Base-by-base conservation (phyloP, 2,329 filamentous ascomycete species). In the Neofusicoccum parvum region DNA sequence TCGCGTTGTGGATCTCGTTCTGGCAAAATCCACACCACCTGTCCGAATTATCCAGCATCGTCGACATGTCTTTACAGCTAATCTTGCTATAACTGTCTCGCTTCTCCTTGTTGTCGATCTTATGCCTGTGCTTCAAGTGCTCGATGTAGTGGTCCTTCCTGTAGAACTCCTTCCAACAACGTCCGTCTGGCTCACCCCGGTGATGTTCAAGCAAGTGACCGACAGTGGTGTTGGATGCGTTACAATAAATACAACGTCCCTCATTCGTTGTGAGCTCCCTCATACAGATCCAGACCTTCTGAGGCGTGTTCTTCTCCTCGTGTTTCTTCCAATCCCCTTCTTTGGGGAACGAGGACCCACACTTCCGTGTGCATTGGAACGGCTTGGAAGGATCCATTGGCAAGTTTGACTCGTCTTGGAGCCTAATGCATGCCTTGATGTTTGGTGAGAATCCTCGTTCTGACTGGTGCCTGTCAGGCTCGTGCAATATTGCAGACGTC, bases 271-370 rank as follows among this genome's bases (percentile, higher is more conserved):
- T 32, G 27, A 32, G 27, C 4, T 32, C 27, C 27, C 27, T n/a
- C n/a, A 46, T 45, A 27, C 56, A 60, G 2, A 60, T 12, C 43
- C 56, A 60, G 10, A 60, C 34, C 7, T 43, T 41, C 43, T 60
- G 56, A 15, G 56, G 56, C 9, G 17, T 27, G 56, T 14, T 60
- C n/a, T 60, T 60, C 15, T 46, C 41, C 56, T 60, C 56, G 39
- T 60, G 56, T 10, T 60, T 60, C 9, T n/a, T 20, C 56, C 56
- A 60, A 3, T 60, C 56, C n/a, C 56, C 56, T 27, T 60, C 48
- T 41, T 41, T 41, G 6, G 56, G 56, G 41, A 60, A 60, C 5
- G 11, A 3, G 7, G 32, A 27, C 5, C 56, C 56, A 27, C 56
- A 60, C 14, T 39, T 37, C 11, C 23, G 56, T 6, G 56, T 60